Base-by-base conservation (phyloP, 202 grass and related monocot species). In the Setaria viridis region DNA sequence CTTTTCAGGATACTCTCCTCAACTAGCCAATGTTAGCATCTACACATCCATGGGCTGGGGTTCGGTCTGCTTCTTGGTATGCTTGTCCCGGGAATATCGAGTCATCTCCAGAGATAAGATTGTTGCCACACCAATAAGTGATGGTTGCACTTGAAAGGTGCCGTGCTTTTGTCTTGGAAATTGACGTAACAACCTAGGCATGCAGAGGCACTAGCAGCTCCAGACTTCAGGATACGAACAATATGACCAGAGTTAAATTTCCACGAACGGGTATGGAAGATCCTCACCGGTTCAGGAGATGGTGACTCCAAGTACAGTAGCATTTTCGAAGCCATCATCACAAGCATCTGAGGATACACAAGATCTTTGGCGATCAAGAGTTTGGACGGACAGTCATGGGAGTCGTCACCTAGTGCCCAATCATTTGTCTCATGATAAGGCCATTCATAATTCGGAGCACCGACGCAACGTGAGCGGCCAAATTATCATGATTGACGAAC, bases 61-160 rank as follows among this genome's bases (percentile, higher is more conserved):
- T 64, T 62, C 75, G 6, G 11, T 60, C 25, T 35, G 34, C 76
- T 74, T 70, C 72, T 32, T 76, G 53, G 76, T 76, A 62, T 81
- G 71, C 70, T 87, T 81, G 85, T 66, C 81, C 81, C n/a, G 41
- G 25, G 85, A 88, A 91, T 88, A 91, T 84, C 11, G 2, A 53
- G 85, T 78, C 82, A 84, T 85, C 50, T 73, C 82, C 33, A 19
- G 2, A 78, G 86, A 82, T 85, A 67, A 82, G 89, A 88, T 62
- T 73, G 72, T 85, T 82, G 58, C 9, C 82, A 72, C 78, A 74
- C 66, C 83, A 85, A 74, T 82, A 68, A 78, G 77, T 91, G 86
- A 88, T 78, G 72, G 72, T 78, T 85, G 82, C 78, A 47, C 78
- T 67, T n/a, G 50, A 84, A 45, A 82, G 64, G 77, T 70, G 68